Conservation (phyloP, 139 green algal species). For the Chlamydomonas urium region DNA sequence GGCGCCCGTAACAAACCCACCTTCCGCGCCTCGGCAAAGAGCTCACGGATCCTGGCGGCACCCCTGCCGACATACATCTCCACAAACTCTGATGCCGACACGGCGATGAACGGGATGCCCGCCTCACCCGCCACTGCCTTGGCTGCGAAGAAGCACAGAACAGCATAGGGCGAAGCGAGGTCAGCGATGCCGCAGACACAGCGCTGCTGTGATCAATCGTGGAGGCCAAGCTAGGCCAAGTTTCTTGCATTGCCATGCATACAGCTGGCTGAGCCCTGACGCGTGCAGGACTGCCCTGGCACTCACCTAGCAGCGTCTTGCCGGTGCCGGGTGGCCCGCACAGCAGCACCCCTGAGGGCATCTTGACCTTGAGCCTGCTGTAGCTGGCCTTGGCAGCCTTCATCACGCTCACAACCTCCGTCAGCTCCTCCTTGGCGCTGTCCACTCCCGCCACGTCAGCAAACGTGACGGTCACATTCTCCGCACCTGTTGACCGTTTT, state of each 20-base stretch:
- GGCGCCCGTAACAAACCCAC: neutral
- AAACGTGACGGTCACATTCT: constrained; percentile 57
- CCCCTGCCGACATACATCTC: constrained; percentile 97
- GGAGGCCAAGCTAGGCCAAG: too few relatives aligned
- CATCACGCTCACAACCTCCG: constrained; percentile 51
- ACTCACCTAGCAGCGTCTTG: constrained; percentile 73
- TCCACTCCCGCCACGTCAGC: constrained; percentile 78
- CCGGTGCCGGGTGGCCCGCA: constrained; percentile 79
- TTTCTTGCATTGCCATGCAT: too few relatives aligned
- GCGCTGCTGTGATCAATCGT: too few relatives aligned
- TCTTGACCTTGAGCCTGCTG: constrained; percentile 36
- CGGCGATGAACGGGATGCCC: constrained; percentile 87
- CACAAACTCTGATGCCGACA: constrained; percentile 94
- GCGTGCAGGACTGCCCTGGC: too few relatives aligned
- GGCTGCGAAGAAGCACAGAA: constrained; percentile 29
- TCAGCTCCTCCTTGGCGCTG: constrained; percentile 80
- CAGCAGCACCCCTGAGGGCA: constrained; percentile 73
- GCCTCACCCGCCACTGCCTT: constrained; percentile 88
- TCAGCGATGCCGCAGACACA: too few relatives aligned
- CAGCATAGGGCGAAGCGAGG: too few relatives aligned
- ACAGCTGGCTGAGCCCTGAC: too few relatives aligned
- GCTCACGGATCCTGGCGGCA: constrained; percentile 80
- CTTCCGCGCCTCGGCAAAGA: constrained; percentile 92
- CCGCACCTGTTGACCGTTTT: constrained; percentile 20
- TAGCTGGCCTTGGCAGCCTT: constrained; percentile 27